Evolutionary conservation across 768 basidiomycete species (phyloP).

Genomic region (Leccinum olivaceopallidum): DNA sequence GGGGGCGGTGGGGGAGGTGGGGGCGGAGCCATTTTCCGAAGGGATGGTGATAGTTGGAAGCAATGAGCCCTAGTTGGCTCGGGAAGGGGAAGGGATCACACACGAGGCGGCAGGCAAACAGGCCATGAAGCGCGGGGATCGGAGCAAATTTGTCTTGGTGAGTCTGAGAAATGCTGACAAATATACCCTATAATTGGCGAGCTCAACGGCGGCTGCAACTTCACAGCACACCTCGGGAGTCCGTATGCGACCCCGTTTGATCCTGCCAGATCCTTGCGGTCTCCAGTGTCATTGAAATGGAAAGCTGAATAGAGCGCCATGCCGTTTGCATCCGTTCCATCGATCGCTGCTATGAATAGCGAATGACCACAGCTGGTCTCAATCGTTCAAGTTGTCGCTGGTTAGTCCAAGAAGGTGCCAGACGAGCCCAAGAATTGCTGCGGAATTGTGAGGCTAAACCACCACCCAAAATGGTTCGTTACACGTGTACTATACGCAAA

Average conservation of each 20-base stretch:
- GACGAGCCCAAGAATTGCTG: slow-evolving; percentile 1
- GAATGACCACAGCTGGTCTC: slow-evolving; percentile 3
- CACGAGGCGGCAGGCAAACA: slow-evolving; percentile 34
- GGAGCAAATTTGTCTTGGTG: slow-evolving; percentile 27
- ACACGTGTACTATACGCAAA: slow-evolving; percentile 22
- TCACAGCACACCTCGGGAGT: slow-evolving; percentile 12
- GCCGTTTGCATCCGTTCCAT: slow-evolving; percentile 17
- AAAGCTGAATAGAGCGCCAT: slow-evolving; percentile 14
- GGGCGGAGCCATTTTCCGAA: slow-evolving; percentile 47
- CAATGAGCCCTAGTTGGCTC: slow-evolving; percentile 19
- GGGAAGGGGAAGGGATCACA: slow-evolving; percentile 19
- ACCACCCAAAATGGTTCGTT: slow-evolving; percentile 12
- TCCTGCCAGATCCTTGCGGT: slow-evolving; percentile 17
- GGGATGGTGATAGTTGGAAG: slow-evolving; percentile 17
- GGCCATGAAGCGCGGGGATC: slow-evolving; percentile 19
- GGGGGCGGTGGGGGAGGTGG: slow-evolving; percentile 50
- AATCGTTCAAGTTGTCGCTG: neutral
- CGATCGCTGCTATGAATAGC: slow-evolving; percentile 5
- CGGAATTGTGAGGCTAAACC: slow-evolving; percentile 11
- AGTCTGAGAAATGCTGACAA: slow-evolving; percentile 29
- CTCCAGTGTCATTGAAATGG: slow-evolving; percentile 15
- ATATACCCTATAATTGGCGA: slow-evolving; percentile 17
- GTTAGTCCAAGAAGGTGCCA: neutral
- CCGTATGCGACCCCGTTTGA: slow-evolving; percentile 24
- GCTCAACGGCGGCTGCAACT: slow-evolving; percentile 3